Evolutionary conservation across 164 flowering plant genomes (phyloP).

Genomic region (Buxus sempervirens): DNA sequence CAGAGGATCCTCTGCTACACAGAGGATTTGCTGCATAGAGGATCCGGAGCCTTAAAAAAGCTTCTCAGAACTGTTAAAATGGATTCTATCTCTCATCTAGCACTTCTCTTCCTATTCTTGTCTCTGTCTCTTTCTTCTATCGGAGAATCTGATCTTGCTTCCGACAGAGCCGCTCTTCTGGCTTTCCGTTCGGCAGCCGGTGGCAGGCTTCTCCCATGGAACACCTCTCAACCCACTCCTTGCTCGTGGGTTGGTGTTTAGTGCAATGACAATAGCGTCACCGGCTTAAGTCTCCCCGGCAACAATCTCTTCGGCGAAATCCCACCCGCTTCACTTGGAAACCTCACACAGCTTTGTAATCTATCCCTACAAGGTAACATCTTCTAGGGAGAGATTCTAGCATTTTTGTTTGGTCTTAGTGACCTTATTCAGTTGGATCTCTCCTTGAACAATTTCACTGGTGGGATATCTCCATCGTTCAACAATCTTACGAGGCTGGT

Average conservation of each 20-base stretch:
- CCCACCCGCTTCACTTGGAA: constrained; percentile 49
- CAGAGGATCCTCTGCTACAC: too few species aligned
- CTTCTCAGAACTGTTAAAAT: constrained; percentile 12
- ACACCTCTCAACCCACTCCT: constrained; percentile 24
- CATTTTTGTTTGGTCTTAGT: constrained; percentile 31
- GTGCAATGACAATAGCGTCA: constrained; percentile 48
- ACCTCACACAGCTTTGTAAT: constrained; percentile 54
- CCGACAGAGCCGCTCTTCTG: constrained; percentile 58
- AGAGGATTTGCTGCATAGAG: too few species aligned
- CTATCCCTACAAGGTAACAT: constrained; percentile 65
- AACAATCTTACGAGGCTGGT: constrained; percentile 48
- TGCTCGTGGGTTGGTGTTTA: constrained; percentile 64
- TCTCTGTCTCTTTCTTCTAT: constrained; percentile 2
- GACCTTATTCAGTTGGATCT: constrained; percentile 64
- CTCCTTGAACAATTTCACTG: constrained; percentile 61
- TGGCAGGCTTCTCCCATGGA: constrained; percentile 64
- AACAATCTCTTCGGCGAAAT: constrained; percentile 47
- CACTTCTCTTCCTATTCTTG: constrained; percentile 17
- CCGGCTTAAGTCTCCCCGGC: constrained; percentile 66
- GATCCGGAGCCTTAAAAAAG: too few species aligned
- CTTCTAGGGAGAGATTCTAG: constrained; percentile 67
- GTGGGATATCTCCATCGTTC: constrained; percentile 47
- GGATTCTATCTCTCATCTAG: constrained; percentile 12
- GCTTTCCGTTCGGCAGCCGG: constrained; percentile 59
- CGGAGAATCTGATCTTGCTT: constrained; percentile 42